These are phyloP conservation scores for Alnus glutinosa DNA, from an alignment of 306 rosid genomes.

Conservation along the genomic window DNA sequence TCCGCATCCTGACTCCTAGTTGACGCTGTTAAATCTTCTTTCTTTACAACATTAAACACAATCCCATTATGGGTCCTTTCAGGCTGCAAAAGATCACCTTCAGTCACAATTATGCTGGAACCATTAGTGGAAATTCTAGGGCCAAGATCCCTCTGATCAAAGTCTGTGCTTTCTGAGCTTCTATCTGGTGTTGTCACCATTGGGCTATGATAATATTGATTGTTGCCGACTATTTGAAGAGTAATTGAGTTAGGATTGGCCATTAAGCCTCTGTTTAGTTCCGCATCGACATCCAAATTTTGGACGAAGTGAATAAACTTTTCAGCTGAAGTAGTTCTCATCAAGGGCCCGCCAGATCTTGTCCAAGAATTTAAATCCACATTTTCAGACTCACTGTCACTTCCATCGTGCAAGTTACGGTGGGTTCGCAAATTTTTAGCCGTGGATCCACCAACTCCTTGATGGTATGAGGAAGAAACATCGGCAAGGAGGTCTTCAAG, in stretches of 20 bases:
- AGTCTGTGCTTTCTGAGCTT: conserved; percentile 51
- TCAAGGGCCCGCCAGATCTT: conserved; percentile 90
- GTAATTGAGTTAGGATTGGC: conserved; percentile 41
- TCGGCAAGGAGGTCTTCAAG: conserved; percentile 66
- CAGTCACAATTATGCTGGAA: conserved; percentile 59
- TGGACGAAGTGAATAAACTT: conserved; percentile 76
- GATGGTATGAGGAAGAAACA: conserved; percentile 54
- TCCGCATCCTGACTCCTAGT: conserved; percentile 55
- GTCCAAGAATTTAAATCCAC: conserved; percentile 74
- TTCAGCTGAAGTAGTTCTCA: conserved; percentile 87
- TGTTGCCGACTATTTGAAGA: conserved; percentile 35
- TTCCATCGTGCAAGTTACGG: conserved; percentile 57
- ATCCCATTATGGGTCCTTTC: conserved; percentile 82
- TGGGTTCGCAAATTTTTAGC: conserved; percentile 47
- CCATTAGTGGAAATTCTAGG: conserved; percentile 45
- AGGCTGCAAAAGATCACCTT: conserved; percentile 94
- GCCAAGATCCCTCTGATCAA: conserved; percentile 51
- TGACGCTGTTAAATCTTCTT: conserved; percentile 61
- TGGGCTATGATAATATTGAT: conserved; percentile 45
- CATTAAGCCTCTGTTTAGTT: conserved; percentile 45
- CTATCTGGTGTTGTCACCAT: conserved; percentile 56
- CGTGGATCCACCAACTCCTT: conserved; percentile 39
- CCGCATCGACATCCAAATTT: conserved; percentile 63
- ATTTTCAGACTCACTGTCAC: conserved; percentile 80
- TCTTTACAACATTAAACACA: conserved; percentile 82